These are phyloP conservation scores for Aegilops umbellulata DNA, from an alignment of 176 grass and related monocot genomes.

Conservation along the genomic window DNA sequence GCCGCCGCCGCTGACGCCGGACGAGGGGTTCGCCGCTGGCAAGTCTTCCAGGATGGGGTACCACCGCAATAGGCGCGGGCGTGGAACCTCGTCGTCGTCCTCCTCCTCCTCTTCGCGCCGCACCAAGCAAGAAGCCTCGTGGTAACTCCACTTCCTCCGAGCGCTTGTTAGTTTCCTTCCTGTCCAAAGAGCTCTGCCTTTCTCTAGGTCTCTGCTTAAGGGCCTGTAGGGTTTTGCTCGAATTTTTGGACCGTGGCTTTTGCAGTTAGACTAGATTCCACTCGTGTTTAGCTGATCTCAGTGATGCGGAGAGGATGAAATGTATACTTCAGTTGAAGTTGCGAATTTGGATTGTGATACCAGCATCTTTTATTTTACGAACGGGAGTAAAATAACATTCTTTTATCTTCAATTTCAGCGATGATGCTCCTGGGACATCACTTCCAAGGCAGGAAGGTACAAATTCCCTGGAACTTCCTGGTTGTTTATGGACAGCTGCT, in stretches of 20 bases:
- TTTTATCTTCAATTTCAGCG: slow-evolving; percentile 42
- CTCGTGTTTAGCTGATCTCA: neutral
- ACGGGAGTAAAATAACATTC: neutral
- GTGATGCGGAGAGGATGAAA: neutral
- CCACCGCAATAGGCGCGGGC: slow-evolving; percentile 58
- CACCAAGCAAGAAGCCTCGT: slow-evolving; percentile 44
- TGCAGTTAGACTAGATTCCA: neutral
- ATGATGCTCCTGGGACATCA: slow-evolving; percentile 57
- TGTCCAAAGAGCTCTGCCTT: neutral
- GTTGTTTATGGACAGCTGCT: neutral
- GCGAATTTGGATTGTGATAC: neutral
- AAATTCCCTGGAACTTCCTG: neutral
- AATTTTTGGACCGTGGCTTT: neutral
- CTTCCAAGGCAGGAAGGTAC: slow-evolving; percentile 78
- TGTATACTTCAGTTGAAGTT: neutral
- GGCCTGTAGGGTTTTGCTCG: neutral
- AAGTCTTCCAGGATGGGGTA: slow-evolving; percentile 62
- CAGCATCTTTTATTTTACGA: neutral
- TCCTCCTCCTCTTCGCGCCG: slow-evolving; percentile 36
- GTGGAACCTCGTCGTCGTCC: slow-evolving; percentile 41
- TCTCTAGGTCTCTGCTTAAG: neutral
- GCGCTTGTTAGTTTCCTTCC: neutral
- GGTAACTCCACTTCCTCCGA: slow-evolving; percentile 28
- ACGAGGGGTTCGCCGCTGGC: neutral
- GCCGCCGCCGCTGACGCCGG: neutral